A percentile compares a stretch with the other conserved stretches of the same genome.
These are phyloP conservation scores for Boechera stricta DNA, from an alignment of 345 rosid species.

Conservation along the genomic window DNA sequence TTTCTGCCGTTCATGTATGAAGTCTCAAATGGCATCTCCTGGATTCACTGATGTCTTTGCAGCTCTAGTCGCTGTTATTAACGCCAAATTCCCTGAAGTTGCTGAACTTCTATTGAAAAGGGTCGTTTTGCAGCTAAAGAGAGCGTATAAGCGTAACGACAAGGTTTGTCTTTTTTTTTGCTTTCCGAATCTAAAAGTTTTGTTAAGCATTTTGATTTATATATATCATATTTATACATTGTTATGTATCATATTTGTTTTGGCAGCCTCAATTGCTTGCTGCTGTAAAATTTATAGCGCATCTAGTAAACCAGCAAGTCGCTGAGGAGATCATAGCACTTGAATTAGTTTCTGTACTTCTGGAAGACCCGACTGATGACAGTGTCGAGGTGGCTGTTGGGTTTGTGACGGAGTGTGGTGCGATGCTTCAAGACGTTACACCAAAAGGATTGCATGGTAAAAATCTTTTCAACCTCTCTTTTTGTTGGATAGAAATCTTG, in stretches of 20 bases:
- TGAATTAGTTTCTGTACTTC: conserved; percentile 75
- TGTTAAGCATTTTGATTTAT: background rate
- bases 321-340: conserved; percentile 85
- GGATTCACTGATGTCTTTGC: conserved; percentile 90
- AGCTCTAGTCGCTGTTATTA: conserved; percentile 82
- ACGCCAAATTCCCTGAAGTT: conserved; percentile 88
- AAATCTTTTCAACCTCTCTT: conserved; percentile 25
- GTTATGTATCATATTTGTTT: conserved; percentile 10
- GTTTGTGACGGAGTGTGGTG: conserved; percentile 88
- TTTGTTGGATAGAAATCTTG: conserved; percentile 5
- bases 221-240: conserved; percentile 1
- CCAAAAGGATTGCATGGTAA: conserved; percentile 89
- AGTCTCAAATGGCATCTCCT: conserved; percentile 98
- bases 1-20: conserved; percentile 88
- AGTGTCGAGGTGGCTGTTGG: conserved; percentile 99
- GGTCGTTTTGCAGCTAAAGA: conserved; percentile 89
- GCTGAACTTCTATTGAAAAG: conserved; percentile 81
- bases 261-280: conserved; percentile 90
- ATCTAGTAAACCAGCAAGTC: conserved; percentile 93
- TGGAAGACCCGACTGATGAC: conserved; percentile 83
- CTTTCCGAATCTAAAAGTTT: background rate
- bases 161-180: conserved; percentile 52
- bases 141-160: conserved; percentile 94
- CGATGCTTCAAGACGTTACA: conserved; percentile 84
- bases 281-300: conserved; percentile 93